These are phyloP conservation scores for Starmera dryadoides DNA, from an alignment of 805 yeast species.

Conservation along the genomic window DNA sequence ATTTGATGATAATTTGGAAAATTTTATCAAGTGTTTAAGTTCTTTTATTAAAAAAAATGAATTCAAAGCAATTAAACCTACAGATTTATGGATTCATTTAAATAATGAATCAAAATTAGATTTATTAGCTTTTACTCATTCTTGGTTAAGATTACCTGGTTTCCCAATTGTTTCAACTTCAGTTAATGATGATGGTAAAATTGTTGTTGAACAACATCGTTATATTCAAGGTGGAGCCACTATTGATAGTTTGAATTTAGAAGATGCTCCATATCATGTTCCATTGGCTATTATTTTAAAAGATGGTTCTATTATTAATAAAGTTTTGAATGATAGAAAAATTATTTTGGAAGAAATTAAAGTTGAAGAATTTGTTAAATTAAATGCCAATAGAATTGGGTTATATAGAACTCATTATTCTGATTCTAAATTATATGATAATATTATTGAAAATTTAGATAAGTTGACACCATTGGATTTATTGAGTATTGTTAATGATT, in stretches of 20 bases:
- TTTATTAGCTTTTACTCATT: slow-evolving; percentile 41
- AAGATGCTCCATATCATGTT: slow-evolving; percentile 54
- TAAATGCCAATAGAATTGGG: slow-evolving; percentile 40
- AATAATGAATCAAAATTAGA: slow-evolving; percentile 31
- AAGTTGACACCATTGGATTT: slow-evolving; percentile 20
- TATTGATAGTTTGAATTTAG: slow-evolving; percentile 27
- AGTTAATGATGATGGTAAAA: slow-evolving; percentile 18
- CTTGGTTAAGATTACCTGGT: slow-evolving; percentile 59
- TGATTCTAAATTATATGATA: slow-evolving; percentile 18
- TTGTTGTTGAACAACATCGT: slow-evolving; percentile 33
- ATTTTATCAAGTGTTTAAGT: slow-evolving; percentile 29
- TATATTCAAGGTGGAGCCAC: slow-evolving; percentile 17
- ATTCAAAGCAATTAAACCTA: slow-evolving; percentile 35
- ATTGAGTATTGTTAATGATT: slow-evolving; percentile 26
- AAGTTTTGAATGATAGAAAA: slow-evolving; percentile 37
- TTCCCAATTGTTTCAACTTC: slow-evolving; percentile 43
- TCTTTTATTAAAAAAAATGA: slow-evolving; percentile 29
- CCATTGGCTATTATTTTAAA: slow-evolving; percentile 41
- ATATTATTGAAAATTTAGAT: slow-evolving; percentile 15
- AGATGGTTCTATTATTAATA: slow-evolving; percentile 29
- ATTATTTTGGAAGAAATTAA: slow-evolving; percentile 13
- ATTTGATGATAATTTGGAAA: slow-evolving; percentile 21
- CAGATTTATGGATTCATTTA: slow-evolving; percentile 45
- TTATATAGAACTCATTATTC: slow-evolving; percentile 44
- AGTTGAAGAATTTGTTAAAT: slow-evolving; percentile 25